Evolutionary conservation across 345 rosid species (phyloP).

Genomic region (Citrus trifoliata): DNA sequence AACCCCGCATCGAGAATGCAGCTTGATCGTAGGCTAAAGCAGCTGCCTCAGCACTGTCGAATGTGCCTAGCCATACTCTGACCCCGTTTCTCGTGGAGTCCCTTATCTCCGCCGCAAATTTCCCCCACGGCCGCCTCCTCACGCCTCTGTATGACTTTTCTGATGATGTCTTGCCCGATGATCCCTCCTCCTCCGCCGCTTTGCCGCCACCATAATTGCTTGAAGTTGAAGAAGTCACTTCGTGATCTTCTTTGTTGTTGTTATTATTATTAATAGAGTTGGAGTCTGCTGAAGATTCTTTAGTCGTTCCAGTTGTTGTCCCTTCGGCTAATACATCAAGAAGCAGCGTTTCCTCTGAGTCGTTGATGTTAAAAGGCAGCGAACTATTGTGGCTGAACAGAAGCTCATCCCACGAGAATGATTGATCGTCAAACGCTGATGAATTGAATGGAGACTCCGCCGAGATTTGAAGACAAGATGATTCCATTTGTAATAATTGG

Average conservation of each 20-base stretch:
- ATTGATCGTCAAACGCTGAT: conserved; percentile 17
- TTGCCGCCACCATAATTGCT: too few relatives aligned
- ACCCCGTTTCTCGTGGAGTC: conserved; percentile 59
- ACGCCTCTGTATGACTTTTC: conserved; percentile 59
- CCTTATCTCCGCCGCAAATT: conserved; percentile 74
- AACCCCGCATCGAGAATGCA: conserved; percentile 54
- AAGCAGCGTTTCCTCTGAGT: conserved; percentile 43
- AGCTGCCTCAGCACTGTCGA: conserved; percentile 65
- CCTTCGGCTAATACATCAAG: conserved; percentile 32
- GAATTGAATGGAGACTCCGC: conserved; percentile 37
- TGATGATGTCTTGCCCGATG: background rate
- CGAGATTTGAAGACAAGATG: conserved; percentile 31
- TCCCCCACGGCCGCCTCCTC: conserved; percentile 75
- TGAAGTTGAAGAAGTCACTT: conserved; percentile 17
- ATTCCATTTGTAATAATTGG: conserved; percentile 32
- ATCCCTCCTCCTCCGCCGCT: too few relatives aligned
- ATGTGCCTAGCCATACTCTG: conserved; percentile 80
- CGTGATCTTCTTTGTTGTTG: conserved; percentile 32
- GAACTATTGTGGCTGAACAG: conserved; percentile 23
- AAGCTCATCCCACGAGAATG: conserved; percentile 39
- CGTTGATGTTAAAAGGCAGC: conserved; percentile 32
- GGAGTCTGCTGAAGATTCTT: background rate
- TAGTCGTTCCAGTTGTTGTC: background rate
- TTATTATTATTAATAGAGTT: background rate
- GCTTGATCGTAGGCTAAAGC: conserved; percentile 85